These are phyloP conservation scores for Marasmius tenuissimus DNA, from an alignment of 1,284 basidiomycete genomes.

Conservation along the genomic window DNA sequence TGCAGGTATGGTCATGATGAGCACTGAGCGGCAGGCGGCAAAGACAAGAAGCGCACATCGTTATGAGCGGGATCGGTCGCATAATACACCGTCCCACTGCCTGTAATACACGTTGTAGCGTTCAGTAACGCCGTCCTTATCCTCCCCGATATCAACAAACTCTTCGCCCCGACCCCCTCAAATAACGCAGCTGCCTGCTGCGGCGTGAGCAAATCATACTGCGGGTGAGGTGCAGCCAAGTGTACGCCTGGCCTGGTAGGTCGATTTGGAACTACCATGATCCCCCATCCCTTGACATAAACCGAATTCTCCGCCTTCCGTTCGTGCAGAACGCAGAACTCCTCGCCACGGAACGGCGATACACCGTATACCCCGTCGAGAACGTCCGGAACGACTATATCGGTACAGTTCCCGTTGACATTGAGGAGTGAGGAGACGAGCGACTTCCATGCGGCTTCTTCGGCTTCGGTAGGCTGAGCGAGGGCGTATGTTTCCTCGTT, in stretches of 20 bases:
- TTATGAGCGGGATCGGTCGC: constrained; percentile 45
- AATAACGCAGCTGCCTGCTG: constrained; percentile 40
- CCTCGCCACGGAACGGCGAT: constrained; percentile 19
- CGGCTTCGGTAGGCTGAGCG: constrained; percentile 33
- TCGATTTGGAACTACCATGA: constrained; percentile 30
- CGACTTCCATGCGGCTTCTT: constrained; percentile 31
- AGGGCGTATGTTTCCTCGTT: constrained; percentile 28
- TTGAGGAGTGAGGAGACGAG: constrained; percentile 29
- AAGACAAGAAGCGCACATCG: constrained; percentile 24
- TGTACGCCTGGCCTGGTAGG: constrained; percentile 21
- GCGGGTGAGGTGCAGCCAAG: constrained; percentile 42
- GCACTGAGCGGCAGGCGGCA: too few species aligned
- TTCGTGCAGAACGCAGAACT: constrained; percentile 39
- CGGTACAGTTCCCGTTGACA: constrained; percentile 32
- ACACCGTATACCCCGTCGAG: constrained; percentile 24
- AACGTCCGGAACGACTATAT: constrained; percentile 25
- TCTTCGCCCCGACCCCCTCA: constrained; percentile 31
- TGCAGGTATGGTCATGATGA: background rate
- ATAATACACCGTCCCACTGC: constrained; percentile 27
- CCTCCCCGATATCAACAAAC: constrained; percentile 40
- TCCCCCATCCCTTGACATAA: constrained; percentile 43
- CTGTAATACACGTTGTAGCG: constrained; percentile 24
- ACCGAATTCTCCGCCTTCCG: constrained; percentile 11
- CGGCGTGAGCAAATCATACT: constrained; percentile 34
- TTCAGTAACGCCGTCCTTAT: constrained; percentile 29